phyloP scores from a whole-genome alignment of 2,329 filamentous ascomycete species.

The Trichothecium roseum region DNA sequence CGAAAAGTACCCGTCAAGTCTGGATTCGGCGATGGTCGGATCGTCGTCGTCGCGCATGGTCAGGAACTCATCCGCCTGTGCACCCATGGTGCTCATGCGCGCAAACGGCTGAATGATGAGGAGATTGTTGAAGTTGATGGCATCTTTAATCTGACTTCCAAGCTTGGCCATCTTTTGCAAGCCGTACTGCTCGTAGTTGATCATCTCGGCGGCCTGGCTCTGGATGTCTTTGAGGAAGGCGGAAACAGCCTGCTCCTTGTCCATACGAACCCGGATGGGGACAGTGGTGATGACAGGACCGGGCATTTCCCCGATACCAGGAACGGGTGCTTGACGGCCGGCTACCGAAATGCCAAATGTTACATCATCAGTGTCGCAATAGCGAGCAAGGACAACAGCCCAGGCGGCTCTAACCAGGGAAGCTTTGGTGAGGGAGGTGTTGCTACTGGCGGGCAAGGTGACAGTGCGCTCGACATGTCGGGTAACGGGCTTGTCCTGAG shows the following conservation, averaged over 20 bases:
- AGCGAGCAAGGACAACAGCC: conserved; percentile 4
- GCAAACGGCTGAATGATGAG: conserved; percentile 1
- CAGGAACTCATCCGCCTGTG: conserved; percentile 1
- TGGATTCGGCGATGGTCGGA: not conserved
- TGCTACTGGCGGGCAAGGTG: not conserved
- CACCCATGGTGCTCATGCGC: conserved; percentile 17
- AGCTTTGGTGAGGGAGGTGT: conserved; percentile 27
- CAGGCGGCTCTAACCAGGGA: not conserved
- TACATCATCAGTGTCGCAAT: conserved; percentile 5
- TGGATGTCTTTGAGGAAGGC: conserved; percentile 8
- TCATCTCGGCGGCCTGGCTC: conserved; percentile 8
- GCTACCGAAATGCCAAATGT: conserved; percentile 7
- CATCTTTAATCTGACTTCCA: conserved; percentile 3
- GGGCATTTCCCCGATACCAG: conserved; percentile 6
- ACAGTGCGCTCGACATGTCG: no score
- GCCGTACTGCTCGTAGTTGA: conserved; percentile 10
- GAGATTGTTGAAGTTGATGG: conserved; percentile 3
- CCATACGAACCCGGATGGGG: conserved; percentile 8
- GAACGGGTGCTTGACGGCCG: conserved; percentile 8
- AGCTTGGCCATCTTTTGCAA: conserved; percentile 8
- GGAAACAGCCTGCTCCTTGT: conserved; percentile 5
- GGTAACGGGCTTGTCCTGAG: no score
- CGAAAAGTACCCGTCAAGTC: conserved; percentile 2
- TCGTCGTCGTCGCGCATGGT: not conserved
- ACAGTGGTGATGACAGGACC: conserved; percentile 9